phyloP scores from a whole-genome alignment of 2,329 filamentous ascomycete species.

The Nothophoma quercina region DNA sequence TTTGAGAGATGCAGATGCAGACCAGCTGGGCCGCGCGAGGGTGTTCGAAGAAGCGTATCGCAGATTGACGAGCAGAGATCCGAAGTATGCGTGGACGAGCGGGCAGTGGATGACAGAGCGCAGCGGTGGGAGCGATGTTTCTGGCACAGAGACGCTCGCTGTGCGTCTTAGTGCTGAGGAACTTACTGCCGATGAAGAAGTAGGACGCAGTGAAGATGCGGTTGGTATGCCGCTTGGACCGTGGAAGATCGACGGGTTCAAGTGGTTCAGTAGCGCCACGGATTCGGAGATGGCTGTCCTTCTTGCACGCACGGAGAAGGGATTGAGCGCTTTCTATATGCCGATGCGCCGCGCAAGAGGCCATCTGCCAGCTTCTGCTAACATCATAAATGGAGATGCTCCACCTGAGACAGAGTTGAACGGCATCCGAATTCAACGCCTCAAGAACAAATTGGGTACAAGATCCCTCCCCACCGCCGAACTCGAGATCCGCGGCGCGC shows the following conservation, averaged over 20 bases:
- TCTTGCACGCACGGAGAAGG: conserved; percentile 65
- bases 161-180: conserved; percentile 26
- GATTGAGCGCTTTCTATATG: conserved; percentile 69
- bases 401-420: conserved; percentile 61
- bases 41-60: conserved; percentile 63
- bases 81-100: conserved; percentile 68
- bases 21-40: conserved; percentile 40
- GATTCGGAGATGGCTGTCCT: conserved; percentile 70
- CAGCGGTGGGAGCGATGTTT: conserved; percentile 73
- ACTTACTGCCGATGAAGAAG: conserved; percentile 30
- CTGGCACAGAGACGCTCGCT: conserved; percentile 71
- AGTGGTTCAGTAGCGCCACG: conserved; percentile 74
- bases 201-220: conserved; percentile 38
- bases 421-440: conserved; percentile 70
- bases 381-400: conserved; percentile 23
- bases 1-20: conserved; percentile 30
- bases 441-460: conserved; percentile 78
- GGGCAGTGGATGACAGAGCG: conserved; percentile 83
- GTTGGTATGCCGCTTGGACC: conserved; percentile 58
- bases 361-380: background rate
- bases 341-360: conserved; percentile 61
- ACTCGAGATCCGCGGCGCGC: conserved; percentile 60
- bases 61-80: conserved; percentile 63
- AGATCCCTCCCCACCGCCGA: conserved; percentile 75
- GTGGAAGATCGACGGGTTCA: conserved; percentile 71